These are phyloP conservation scores for Arthromyces matolae DNA, from an alignment of 768 basidiomycete genomes.

Conservation along the genomic window DNA sequence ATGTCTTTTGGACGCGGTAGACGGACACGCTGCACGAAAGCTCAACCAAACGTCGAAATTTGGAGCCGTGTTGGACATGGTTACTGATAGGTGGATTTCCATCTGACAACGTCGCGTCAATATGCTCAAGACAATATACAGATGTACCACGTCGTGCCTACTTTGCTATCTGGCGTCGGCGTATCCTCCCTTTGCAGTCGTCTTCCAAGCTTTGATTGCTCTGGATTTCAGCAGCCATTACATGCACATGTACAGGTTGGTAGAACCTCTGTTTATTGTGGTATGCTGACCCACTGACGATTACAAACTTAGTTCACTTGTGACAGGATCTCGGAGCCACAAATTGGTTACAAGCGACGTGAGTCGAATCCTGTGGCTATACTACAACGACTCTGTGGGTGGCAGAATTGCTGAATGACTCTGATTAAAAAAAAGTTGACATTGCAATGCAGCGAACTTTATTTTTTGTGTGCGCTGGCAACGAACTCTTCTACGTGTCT, in stretches of 20 bases:
- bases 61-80: conserved; percentile 98
- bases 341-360: conserved; percentile 92
- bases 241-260: conserved; percentile 99
- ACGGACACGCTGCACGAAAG: conserved; percentile 87
- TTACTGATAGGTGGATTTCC: conserved; percentile 81
- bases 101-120: background rate
- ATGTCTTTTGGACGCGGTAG: conserved; percentile 91
- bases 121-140: conserved; percentile 26
- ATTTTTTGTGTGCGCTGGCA: conserved; percentile 90
- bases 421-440: background rate
- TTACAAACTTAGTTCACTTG: conserved; percentile 67
- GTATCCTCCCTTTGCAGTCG: conserved; percentile 79
- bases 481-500: conserved; percentile 94
- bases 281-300: background rate
- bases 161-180: conserved; percentile 90
- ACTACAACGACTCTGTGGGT: conserved; percentile 91
- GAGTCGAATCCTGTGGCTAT: conserved; percentile 84
- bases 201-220: conserved; percentile 94
- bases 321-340: conserved; percentile 90
- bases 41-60: conserved; percentile 93
- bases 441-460: conserved; percentile 59
- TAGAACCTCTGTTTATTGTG: too few species aligned
- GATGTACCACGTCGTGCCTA: conserved; percentile 94
- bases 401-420: background rate
- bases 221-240: conserved; percentile 98